Percentiles rank a stretch among this genome's conserved stretches.
Evolutionary conservation across 2,329 filamentous ascomycete genomes (phyloP).

Genomic region (Colletotrichum spaethianum): DNA sequence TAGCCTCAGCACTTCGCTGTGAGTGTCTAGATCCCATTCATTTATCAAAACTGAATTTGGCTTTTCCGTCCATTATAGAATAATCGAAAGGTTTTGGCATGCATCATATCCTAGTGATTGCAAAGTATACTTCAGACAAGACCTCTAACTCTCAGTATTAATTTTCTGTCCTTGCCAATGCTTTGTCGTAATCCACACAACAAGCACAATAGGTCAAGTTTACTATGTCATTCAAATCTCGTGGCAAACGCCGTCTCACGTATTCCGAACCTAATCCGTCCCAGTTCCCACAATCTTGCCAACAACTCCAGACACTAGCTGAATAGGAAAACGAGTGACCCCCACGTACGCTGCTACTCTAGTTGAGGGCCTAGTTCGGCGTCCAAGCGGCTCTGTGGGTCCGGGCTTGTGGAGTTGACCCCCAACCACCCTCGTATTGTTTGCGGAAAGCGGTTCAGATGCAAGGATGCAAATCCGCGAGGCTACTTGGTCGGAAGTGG

Average conservation of each 20-base stretch:
- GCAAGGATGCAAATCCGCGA: background rate
- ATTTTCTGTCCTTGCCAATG: background rate
- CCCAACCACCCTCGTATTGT: slow-evolving; percentile 12
- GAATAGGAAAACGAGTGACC: slow-evolving; percentile 8
- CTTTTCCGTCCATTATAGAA: no score
- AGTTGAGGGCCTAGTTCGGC: slow-evolving; percentile 4
- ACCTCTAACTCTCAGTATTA: background rate
- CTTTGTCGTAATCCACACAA: background rate
- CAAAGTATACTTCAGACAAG: background rate
- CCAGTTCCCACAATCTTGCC: background rate
- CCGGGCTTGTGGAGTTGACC: slow-evolving; percentile 23
- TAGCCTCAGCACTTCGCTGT: no score
- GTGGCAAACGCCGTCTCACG: background rate
- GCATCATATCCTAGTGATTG: background rate
- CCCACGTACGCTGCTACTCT: slow-evolving; percentile 21
- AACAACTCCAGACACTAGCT: background rate
- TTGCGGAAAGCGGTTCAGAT: slow-evolving; percentile 9
- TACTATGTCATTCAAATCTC: no score
- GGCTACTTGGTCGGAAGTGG: background rate
- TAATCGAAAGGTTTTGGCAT: no score
- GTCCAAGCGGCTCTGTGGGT: slow-evolving; percentile 32
- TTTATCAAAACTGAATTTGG: no score
- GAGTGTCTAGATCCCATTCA: no score
- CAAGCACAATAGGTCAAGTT: background rate
- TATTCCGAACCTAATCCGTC: background rate